These are phyloP conservation scores for Tylopilus sp. DNA, from an alignment of 1,284 basidiomycete genomes.

Conservation along the genomic window DNA sequence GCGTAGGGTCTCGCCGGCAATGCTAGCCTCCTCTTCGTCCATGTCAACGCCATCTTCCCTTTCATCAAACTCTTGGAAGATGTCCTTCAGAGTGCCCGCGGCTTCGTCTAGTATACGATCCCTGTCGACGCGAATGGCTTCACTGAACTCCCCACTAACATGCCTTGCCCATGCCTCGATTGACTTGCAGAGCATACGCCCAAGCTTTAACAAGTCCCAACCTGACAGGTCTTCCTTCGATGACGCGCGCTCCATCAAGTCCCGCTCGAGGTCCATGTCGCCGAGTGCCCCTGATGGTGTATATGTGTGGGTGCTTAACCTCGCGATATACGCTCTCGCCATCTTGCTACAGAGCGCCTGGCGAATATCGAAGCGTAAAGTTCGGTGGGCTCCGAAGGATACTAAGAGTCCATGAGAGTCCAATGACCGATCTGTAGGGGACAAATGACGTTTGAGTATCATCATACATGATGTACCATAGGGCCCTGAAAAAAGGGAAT, in stretches of 20 bases:
- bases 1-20: conserved; percentile 55
- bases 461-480: conserved; percentile 60
- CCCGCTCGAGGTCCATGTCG: conserved; percentile 52
- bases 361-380: conserved; percentile 60
- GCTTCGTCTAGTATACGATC: conserved; percentile 65
- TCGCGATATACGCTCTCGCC: conserved; percentile 57
- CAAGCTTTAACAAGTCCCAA: conserved; percentile 62
- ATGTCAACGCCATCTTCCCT: conserved; percentile 55
- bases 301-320: conserved; percentile 49
- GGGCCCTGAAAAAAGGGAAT: conserved; percentile 55
- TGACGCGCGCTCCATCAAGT: conserved; percentile 67
- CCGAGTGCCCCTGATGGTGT: conserved; percentile 55
- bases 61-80: conserved; percentile 65
- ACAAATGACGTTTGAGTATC: conserved; percentile 51
- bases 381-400: conserved; percentile 61
- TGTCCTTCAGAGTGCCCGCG: conserved; percentile 61
- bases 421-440: conserved; percentile 22
- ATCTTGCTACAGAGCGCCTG: conserved; percentile 55
- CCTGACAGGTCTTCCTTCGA: conserved; percentile 54
- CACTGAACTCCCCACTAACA: conserved; percentile 24
- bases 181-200: conserved; percentile 47
- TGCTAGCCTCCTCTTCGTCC: conserved; percentile 61
- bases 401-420: conserved; percentile 25
- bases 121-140: conserved; percentile 27
- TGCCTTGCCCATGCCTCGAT: conserved; percentile 54